These are phyloP conservation scores for Nemania serpens DNA, from an alignment of 2,329 filamentous ascomycete genomes.

Conservation along the genomic window DNA sequence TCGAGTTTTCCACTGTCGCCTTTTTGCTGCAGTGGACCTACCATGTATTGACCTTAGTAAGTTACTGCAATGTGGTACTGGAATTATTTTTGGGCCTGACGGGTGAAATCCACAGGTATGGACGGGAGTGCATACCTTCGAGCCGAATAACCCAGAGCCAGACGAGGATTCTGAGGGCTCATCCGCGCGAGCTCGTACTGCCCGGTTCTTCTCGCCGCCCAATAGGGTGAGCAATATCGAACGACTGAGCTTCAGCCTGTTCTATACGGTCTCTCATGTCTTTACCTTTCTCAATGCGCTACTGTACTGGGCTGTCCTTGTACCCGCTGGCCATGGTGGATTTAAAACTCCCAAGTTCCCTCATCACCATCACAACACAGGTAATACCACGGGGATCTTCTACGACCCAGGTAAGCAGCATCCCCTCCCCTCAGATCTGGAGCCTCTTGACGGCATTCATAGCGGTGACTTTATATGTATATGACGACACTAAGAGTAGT, in stretches of 20 bases:
- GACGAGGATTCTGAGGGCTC: slow-evolving; percentile 37
- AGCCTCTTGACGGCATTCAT: neutral
- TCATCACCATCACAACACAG: slow-evolving; percentile 25
- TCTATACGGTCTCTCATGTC: slow-evolving; percentile 53
- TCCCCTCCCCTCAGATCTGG: neutral
- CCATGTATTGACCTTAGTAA: slow-evolving; percentile 52
- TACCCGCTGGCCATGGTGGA: slow-evolving; percentile 46
- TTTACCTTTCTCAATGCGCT: slow-evolving; percentile 56
- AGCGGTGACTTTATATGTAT: neutral
- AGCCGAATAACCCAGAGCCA: slow-evolving; percentile 46
- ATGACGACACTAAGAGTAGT: slow-evolving; percentile 10
- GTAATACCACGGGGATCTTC: slow-evolving; percentile 26
- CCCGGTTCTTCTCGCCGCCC: slow-evolving; percentile 52
- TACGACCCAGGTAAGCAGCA: slow-evolving; percentile 37
- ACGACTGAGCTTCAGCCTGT: slow-evolving; percentile 55
- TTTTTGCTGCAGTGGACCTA: slow-evolving; percentile 51
- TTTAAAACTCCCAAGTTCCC: slow-evolving; percentile 36
- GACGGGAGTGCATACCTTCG: slow-evolving; percentile 58
- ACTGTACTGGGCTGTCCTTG: slow-evolving; percentile 52
- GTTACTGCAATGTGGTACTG: slow-evolving; percentile 32
- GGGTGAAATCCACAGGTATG: slow-evolving; percentile 45
- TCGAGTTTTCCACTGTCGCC: slow-evolving; percentile 55
- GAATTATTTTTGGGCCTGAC: slow-evolving; percentile 1
- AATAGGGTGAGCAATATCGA: slow-evolving; percentile 46
- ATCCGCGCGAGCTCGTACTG: slow-evolving; percentile 43